phyloP scores from a whole-genome alignment of 2,329 filamentous ascomycete genomes.

The Pseudogymnoascus sp. region DNA sequence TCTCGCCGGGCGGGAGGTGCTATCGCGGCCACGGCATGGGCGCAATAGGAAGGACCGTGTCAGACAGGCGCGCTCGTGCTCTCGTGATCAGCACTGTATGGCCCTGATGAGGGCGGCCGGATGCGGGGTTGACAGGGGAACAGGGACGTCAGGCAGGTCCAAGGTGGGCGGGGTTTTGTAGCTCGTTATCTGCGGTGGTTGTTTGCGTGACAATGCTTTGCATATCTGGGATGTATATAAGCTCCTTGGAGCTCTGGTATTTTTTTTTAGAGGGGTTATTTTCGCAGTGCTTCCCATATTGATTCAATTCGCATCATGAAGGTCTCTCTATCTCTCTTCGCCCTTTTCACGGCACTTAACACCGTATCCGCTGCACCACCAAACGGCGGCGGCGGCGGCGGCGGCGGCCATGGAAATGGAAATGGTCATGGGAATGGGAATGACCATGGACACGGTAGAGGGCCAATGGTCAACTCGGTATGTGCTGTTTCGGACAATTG shows the following conservation, averaged over 20 bases:
- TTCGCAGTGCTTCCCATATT: not conserved
- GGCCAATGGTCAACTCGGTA: conserved; percentile 5
- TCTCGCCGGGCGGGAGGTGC: not conserved
- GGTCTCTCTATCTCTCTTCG: not conserved
- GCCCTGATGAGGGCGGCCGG: not conserved
- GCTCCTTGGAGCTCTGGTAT: not conserved
- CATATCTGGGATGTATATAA: not conserved
- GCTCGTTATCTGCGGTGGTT: not conserved
- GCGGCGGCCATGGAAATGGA: not conserved
- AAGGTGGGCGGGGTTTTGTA: not conserved
- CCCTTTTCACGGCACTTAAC: not conserved
- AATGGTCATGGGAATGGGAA: not conserved
- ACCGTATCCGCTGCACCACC: not conserved
- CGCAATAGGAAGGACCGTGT: conserved; percentile 1
- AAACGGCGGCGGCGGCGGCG: not conserved
- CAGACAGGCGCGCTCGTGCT: not conserved
- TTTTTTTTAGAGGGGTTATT: not conserved
- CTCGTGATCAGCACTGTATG: not conserved
- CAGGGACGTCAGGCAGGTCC: not conserved
- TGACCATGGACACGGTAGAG: not conserved
- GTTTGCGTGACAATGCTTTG: not conserved
- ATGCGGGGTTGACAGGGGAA: not conserved
- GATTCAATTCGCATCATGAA: conserved; percentile 3
- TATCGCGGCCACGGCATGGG: not conserved
- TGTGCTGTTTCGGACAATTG: not conserved